phyloP scores from a whole-genome alignment of 2,329 filamentous ascomycete genomes.

The Talaromyces sp. region DNA sequence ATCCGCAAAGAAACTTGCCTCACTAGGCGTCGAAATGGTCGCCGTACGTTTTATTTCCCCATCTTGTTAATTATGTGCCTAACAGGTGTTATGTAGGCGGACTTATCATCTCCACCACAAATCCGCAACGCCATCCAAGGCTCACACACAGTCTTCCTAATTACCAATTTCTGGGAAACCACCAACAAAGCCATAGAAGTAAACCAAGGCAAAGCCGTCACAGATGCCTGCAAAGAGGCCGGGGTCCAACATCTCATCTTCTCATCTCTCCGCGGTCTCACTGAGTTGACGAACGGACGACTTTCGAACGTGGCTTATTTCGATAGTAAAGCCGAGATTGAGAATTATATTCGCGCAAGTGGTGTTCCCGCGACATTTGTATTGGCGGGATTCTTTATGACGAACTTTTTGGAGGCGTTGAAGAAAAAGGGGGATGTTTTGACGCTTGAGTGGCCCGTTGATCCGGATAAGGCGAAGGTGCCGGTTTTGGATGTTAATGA shows the following conservation, averaged over 20 bases:
- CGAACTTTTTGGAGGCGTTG: slow-evolving; percentile 34
- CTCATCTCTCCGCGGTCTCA: slow-evolving; percentile 30
- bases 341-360: background rate
- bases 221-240: slow-evolving; percentile 33
- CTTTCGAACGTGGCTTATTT: slow-evolving; percentile 16
- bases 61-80: background rate
- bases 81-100: background rate
- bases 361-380: background rate
- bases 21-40: slow-evolving; percentile 53
- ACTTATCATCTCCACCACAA: slow-evolving; percentile 31
- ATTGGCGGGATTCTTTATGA: slow-evolving; percentile 17
- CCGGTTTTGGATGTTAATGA: slow-evolving; percentile 47
- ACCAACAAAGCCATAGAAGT: slow-evolving; percentile 31
- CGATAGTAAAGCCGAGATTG: slow-evolving; percentile 9
- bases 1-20: slow-evolving; percentile 46
- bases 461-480: slow-evolving; percentile 32
- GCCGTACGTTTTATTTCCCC: slow-evolving; percentile 30
- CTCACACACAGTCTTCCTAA: slow-evolving; percentile 51
- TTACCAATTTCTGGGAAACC: slow-evolving; percentile 44
- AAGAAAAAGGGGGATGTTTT: slow-evolving; percentile 30
- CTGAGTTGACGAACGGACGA: background rate
- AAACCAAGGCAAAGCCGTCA: slow-evolving; percentile 33
- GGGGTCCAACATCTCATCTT: slow-evolving; percentile 38
- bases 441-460: slow-evolving; percentile 29
- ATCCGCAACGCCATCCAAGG: slow-evolving; percentile 47